Base-by-base conservation (phyloP, 2,329 filamentous ascomycete species). In the Talaromyces sp. region DNA sequence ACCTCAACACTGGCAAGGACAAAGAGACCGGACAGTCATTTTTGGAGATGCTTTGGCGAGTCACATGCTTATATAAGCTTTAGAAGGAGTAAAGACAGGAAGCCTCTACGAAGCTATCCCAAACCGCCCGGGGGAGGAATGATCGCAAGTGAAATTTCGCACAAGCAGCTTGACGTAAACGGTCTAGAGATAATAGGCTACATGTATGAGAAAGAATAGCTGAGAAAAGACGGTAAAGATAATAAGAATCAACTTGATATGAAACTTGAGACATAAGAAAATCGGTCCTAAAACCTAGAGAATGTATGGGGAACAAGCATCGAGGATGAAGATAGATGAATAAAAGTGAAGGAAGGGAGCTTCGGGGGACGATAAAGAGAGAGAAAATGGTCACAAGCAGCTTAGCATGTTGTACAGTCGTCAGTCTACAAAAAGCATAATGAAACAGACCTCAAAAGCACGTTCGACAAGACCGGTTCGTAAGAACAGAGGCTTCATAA, bases 381-480 rank as follows among this genome's bases (percentile, higher is more conserved):
- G 52, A 62, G 39, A 62, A 66, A 66, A 61, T 16, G 39, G 62
- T 67, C 63, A 66, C 69, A 65, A 66, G 66, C 65, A 64, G 65
- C 64, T 65, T 45, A 61, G 57, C 58, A 66, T 68, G 75, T 76
- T 77, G 72, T 76, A 77, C 75, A 77, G 70, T 70, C 72, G 69
- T 70, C 71, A 70, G 68, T 72, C 72, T 74, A 70, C 70, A 74
- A 68, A 70, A 72, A 71, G 71, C 70, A 71, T 69, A 70, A 70
- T 70, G 69, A 68, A 72, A 72, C 70, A 73, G 57, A 72, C 70
- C 73, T 74, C 70, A 71, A 70, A 69, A 74, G 75, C 71, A 74
- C 69, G 71, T 76, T 76, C 74, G 72, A 76, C 76, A 75, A 73
- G 71, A 72, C 74, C 74, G 74, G 70, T 75, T 72, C 71, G 69